A percentile compares a stretch with the other conserved stretches of the same genome.
phyloP scores from a whole-genome alignment of 345 rosid genomes.

The Melaleuca quinquenervia region DNA sequence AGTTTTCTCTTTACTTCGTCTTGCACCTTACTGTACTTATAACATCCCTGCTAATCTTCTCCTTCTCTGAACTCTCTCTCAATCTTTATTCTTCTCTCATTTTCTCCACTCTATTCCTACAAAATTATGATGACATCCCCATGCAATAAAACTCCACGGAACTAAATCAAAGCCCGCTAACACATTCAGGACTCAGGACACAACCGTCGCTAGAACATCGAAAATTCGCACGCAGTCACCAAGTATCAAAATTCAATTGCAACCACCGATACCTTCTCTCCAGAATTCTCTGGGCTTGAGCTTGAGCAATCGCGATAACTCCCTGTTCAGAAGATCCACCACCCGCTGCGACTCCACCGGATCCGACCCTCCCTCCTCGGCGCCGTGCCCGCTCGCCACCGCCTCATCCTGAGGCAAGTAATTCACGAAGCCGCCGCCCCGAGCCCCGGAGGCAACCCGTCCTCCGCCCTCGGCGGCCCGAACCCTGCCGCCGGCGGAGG shows the following conservation, averaged over 20 bases:
- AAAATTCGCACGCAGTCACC: background rate
- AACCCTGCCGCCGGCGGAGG: slow-evolving; percentile 12
- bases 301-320: slow-evolving; percentile 74
- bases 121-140: background rate
- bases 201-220: background rate
- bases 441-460: slow-evolving; percentile 26
- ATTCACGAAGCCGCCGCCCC: slow-evolving; percentile 47
- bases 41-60: background rate
- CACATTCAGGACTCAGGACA: background rate
- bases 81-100: background rate
- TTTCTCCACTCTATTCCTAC: background rate
- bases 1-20: background rate
- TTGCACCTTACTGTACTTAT: background rate
- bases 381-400: slow-evolving; percentile 66
- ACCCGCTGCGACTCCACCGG: slow-evolving; percentile 90
- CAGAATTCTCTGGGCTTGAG: slow-evolving; percentile 72
- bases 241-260: background rate
- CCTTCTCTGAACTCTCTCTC: background rate
- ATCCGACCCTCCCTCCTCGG: slow-evolving; percentile 82
- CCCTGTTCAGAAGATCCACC: slow-evolving; percentile 83
- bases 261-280: slow-evolving; percentile 45
- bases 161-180: background rate
- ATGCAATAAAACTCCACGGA: background rate
- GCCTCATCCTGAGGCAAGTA: slow-evolving; percentile 98
- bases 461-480: slow-evolving; percentile 36